Base-by-base conservation (phyloP, 2,329 filamentous ascomycete genomes). In the Sordariomycetes sp. region DNA sequence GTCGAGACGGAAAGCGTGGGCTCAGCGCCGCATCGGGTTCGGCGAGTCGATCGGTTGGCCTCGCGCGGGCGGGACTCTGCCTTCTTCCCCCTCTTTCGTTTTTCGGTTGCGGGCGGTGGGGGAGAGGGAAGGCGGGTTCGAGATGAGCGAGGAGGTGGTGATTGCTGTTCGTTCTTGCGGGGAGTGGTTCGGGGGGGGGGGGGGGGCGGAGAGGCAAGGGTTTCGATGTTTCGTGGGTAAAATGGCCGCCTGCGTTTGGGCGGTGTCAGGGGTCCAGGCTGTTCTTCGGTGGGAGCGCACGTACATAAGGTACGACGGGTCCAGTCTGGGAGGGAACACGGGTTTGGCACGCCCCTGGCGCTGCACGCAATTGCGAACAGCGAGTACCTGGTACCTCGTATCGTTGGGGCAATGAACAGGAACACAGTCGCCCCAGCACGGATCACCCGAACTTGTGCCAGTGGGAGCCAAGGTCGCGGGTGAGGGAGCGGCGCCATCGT, bases 191-290 rank as follows among this genome's bases (percentile, higher is more conserved):
- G 3, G 46, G 22, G 20, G 10, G n/a, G 6, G n/a, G 20, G 22
- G 14, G 37, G 14, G n/a, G n/a, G n/a, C n/a, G n/a, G n/a, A 40
- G 37, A 46, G 16, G 40, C 46, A 50, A 50, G 46, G 46, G 46
- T 50, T 54, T 54, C 34, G 53, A 35, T 58, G 56, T 58, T 58
- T 54, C 50, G 56, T 48, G 56, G 56, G 46, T 53, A 58, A 58
- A 58, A 58, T 46, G 40, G 40, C 18, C 25, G 56, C 25, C 24
- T 35, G 20, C 18, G 20, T 53, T 37, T 51, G 43, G 55, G 32
- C 43, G 37, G 48, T 58, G 50, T 20, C 48, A 46, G 20, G 34
- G 50, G 50, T 20, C 32, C 35, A 25, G 25, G 55, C 14, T 46
- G 16, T 46, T 46, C 40, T 46, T 46, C 10, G 40, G 20, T 50